Evolutionary conservation across 2,329 filamentous ascomycete species (phyloP).

Genomic region (Beauveria medogensis): DNA sequence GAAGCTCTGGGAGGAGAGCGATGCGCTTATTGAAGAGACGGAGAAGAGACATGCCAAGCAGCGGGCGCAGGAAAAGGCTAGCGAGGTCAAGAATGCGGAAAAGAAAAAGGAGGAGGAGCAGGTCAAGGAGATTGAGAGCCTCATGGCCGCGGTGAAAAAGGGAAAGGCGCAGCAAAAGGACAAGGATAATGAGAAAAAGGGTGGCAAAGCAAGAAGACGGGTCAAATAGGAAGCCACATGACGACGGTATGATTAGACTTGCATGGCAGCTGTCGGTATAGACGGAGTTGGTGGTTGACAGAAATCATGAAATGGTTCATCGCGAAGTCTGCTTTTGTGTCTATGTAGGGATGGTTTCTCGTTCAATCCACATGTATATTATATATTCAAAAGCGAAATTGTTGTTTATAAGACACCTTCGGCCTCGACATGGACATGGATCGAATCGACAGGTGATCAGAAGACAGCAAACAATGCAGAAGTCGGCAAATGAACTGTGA

Average conservation of each 20-base stretch:
- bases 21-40: slow-evolving; percentile 69
- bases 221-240: neutral
- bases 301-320: neutral
- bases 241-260: slow-evolving; percentile 5
- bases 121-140: slow-evolving; percentile 24
- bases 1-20: slow-evolving; percentile 83
- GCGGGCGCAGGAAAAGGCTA: slow-evolving; percentile 23
- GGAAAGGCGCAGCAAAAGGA: slow-evolving; percentile 27
- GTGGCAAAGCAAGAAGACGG: slow-evolving; percentile 3
- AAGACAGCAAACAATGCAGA: no score
- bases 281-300: neutral
- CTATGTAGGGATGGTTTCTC: neutral
- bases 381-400: no score
- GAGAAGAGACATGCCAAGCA: slow-evolving; percentile 69
- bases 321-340: neutral
- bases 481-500: no score
- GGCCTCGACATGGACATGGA: no score
- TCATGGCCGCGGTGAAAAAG: slow-evolving; percentile 38
- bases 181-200: slow-evolving; percentile 1
- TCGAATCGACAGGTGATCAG: no score
- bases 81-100: slow-evolving; percentile 23
- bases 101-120: slow-evolving; percentile 28
- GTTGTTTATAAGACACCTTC: no score
- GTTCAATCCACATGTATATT: no score
- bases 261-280: neutral